phyloP scores from a whole-genome alignment of 1,284 basidiomycete species.

The Ustilago trichophora region DNA sequence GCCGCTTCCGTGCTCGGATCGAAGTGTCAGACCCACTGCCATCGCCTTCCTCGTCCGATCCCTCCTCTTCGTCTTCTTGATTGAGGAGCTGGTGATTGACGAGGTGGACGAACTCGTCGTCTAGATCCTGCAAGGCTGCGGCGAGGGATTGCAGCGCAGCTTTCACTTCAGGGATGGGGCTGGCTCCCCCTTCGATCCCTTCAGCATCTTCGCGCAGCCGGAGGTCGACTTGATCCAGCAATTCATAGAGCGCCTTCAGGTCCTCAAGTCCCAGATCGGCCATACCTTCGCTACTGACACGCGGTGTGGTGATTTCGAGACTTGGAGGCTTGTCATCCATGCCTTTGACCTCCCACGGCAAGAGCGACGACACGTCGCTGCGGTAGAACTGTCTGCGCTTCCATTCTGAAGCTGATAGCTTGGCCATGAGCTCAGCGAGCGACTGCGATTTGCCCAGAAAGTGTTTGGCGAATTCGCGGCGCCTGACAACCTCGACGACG shows the following conservation, averaged over 20 bases:
- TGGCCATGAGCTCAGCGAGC: constrained; percentile 65
- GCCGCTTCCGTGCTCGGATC: constrained; percentile 24
- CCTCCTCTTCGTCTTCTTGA: constrained; percentile 29
- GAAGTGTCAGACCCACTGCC: constrained; percentile 45
- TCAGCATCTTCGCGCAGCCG: constrained; percentile 26
- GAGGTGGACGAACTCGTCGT: constrained; percentile 54
- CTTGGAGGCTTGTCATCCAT: constrained; percentile 55
- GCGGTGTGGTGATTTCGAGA: constrained; percentile 59
- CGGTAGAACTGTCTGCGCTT: constrained; percentile 51
- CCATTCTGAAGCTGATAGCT: constrained; percentile 52
- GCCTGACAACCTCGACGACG: constrained; percentile 85
- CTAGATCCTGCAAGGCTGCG: constrained; percentile 46
- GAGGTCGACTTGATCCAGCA: constrained; percentile 51
- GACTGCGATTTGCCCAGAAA: constrained; percentile 57
- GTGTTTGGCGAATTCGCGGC: constrained; percentile 77
- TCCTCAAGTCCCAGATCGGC: constrained; percentile 49
- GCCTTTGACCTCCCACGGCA: constrained; percentile 59
- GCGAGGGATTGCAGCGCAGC: constrained; percentile 42
- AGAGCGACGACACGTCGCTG: constrained; percentile 41
- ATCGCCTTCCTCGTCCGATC: constrained; percentile 29
- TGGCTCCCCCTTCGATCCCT: constrained; percentile 2
- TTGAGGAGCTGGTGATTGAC: constrained; percentile 54
- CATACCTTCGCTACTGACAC: constrained; percentile 35
- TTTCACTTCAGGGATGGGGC: constrained; percentile 51
- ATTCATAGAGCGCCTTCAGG: constrained; percentile 44